Conservation (phyloP, 192 early-diverging fungal species). For the Phlyctochytrium arcticum region DNA sequence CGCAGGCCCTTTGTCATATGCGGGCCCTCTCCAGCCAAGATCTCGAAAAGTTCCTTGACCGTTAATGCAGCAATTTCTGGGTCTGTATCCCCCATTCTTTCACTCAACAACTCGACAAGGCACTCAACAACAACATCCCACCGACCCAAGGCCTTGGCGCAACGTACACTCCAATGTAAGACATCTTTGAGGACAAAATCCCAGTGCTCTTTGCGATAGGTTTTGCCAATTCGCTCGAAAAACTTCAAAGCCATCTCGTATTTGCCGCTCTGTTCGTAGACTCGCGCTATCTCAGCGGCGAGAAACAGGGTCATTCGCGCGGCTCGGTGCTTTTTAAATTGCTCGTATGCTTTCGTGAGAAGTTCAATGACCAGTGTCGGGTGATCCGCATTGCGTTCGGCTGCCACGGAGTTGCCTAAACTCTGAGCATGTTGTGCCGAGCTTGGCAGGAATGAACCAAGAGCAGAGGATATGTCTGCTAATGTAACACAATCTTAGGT, state of each 20-base stretch:
- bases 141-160: conserved; percentile 63
- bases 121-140: conserved; percentile 62
- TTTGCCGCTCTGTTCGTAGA: conserved; percentile 72
- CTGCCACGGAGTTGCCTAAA: background rate
- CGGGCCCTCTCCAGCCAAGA: conserved; percentile 24
- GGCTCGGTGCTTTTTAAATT: conserved; percentile 69
- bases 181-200: conserved; percentile 64
- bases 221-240: conserved; percentile 83
- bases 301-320: conserved; percentile 80
- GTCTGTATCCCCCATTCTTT: conserved; percentile 19
- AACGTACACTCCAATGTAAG: conserved; percentile 57
- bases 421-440: background rate
- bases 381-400: conserved; percentile 40
- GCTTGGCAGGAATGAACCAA: background rate
- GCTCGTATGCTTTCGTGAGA: conserved; percentile 88
- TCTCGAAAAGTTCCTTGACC: conserved; percentile 22
- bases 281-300: conserved; percentile 81
- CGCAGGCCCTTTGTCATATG: conserved; percentile 15
- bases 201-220: conserved; percentile 87
- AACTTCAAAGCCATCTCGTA: conserved; percentile 85
- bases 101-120: conserved; percentile 68
- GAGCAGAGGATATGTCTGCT: background rate
- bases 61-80: conserved; percentile 6
- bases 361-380: conserved; percentile 70
- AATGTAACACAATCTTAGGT: no score